Evolutionary conservation across 2,329 filamentous ascomycete species (phyloP), one percentile per base, ranked within the genome.

Genomic region (Curvularia sp.): DNA sequence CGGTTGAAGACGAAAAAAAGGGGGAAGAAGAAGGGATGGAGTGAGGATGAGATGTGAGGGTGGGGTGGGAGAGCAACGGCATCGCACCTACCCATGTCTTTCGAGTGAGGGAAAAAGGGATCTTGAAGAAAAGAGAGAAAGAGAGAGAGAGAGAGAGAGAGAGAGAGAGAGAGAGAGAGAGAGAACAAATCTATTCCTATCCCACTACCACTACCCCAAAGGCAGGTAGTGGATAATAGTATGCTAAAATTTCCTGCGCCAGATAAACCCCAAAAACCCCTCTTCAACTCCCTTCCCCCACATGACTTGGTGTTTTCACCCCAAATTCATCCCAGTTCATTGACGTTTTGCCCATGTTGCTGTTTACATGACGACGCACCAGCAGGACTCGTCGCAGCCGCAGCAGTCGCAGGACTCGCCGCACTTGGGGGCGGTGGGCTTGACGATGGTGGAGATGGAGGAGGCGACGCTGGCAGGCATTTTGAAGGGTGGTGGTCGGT

Each of bases 381-480:
- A 58, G 51, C 75, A 77, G 19, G 73, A 75, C 58, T 77, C 75
- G 15, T 72, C 73, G 60, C 73, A 76, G 49, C 75, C 75, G 61
- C 75, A 77, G 72, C 75, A 77, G 19, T 75, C 74, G 64, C 75
- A 77, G 27, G 55, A 58, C 47, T 78, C 75, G 39, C 74, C 74
- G 58, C 74, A 78, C 50, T 57, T 57, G 32, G 68, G 63, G 54
- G 74, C 68, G 56, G 71, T 69, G 38, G 74, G 73, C 71, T 75
- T 77, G 66, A 77, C 57, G 69, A 77, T 77, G 59, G 73, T 74
- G 32, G 69, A 64, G 61, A 77, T 64, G 39, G 70, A 73, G 15
- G 72, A 76, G 42, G 73, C 67, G 57, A 72, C 65, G 64, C 63
- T 68, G 59, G 65, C 67, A 65, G 73, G 73, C 74, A 77, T 77